phyloP scores from a whole-genome alignment of 2,329 filamentous ascomycete species.

The Sporothrix luriei region DNA sequence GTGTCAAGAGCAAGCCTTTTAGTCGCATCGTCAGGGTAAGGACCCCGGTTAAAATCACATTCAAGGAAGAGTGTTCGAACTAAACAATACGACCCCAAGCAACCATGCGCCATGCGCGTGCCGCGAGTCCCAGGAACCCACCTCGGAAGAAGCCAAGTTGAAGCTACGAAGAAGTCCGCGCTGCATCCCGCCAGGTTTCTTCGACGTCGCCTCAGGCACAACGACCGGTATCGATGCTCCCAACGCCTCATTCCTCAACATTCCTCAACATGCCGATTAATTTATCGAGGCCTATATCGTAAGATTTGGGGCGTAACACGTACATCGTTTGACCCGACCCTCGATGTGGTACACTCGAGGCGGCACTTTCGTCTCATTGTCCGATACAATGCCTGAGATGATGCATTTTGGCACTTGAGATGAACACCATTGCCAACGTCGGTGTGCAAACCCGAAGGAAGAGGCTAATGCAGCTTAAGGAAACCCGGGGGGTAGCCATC shows the following conservation, averaged over 20 bases:
- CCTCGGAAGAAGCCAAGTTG: background rate
- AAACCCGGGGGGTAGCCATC: background rate
- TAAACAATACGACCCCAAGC: background rate
- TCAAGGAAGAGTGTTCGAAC: background rate
- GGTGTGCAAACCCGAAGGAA: background rate
- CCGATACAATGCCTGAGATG: conserved; percentile 11
- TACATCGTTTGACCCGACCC: background rate
- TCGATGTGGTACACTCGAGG: background rate
- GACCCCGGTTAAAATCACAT: background rate
- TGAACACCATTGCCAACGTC: background rate
- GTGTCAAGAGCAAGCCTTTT: background rate
- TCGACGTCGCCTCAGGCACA: background rate
- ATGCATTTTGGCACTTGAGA: background rate
- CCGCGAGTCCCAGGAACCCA: background rate
- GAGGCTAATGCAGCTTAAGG: conserved; percentile 5
- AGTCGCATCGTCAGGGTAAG: conserved; percentile 14
- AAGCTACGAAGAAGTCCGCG: background rate
- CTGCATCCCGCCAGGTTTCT: background rate
- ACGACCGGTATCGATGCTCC: background rate
- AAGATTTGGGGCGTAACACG: background rate
- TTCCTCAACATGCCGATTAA: background rate
- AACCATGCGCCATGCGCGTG: too few species aligned
- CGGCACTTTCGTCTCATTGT: conserved; percentile 11
- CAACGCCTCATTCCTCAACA: background rate
- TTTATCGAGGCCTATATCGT: background rate